Base-by-base conservation (phyloP, 169 alveolate species). In the Eimeria maxima region DNA sequence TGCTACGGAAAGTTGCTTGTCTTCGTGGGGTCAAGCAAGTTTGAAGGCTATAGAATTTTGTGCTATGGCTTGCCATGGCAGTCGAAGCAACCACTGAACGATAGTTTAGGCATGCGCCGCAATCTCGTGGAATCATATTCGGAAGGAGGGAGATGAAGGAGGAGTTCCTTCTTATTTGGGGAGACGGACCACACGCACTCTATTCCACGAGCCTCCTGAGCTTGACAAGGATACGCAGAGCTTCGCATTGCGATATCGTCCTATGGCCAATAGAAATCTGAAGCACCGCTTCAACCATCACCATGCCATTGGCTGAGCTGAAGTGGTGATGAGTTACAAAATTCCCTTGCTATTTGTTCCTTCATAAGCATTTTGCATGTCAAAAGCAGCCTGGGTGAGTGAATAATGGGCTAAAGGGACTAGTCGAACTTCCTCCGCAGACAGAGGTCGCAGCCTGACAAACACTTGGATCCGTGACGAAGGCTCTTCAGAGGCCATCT, bases 71-170 rank as follows among this genome's bases (percentile, higher is more conserved):
- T 38, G 74, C 94, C 94, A 24, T 87, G 57, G 83, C 83, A 87
- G 53, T 60, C 94, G 71, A 87, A 87, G 45, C 94, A 87, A 45
- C 94, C 94, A 45, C 94, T 87, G 94, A 87, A 87, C 69, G 94
- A 87, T 8, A 87, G 84, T 4, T 74, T 87, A 47, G 94, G 94
- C 65, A 87, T 33, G 65, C 94, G 57, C 14, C 94, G 80, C 67
- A 60, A 13, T 33, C 94, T 63, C 33, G 83, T 3, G 42, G 94
- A 38, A 14, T 65, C 94, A 44, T 65, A 42, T 22, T 33, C 94
- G 45, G 42, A 45, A 42, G 80, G 27, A 3, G 60, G 44, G 53
- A 63, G 83, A 47, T 67, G 18, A 8, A 87, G 94, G n/a, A 87
- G 44, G 45, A 87, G 94, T 22, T 87, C 94, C 94, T 87, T 87